phyloP scores from a whole-genome alignment of 2,329 filamentous ascomycete species.

The Calonectria pauciramosa region DNA sequence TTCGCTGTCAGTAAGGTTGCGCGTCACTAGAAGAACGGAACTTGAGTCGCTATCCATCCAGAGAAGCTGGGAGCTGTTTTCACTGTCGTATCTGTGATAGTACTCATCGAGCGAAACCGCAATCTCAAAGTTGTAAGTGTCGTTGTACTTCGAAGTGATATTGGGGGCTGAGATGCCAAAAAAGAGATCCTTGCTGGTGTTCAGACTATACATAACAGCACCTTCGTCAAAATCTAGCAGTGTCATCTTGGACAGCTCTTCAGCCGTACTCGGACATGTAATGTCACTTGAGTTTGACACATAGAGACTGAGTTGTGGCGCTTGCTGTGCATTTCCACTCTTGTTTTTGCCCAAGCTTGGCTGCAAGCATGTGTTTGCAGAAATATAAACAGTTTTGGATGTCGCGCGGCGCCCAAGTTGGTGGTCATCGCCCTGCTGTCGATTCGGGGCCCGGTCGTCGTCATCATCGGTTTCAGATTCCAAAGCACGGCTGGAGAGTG shows the following conservation, averaged over 20 bases:
- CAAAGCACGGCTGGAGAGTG: slow-evolving; percentile 39
- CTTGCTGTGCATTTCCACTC: background rate
- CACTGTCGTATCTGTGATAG: slow-evolving; percentile 74
- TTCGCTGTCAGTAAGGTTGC: slow-evolving; percentile 75
- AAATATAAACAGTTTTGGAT: slow-evolving; percentile 76
- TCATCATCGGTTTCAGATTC: slow-evolving; percentile 30
- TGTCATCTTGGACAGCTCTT: slow-evolving; percentile 38
- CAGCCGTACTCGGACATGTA: slow-evolving; percentile 46
- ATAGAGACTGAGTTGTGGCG: slow-evolving; percentile 84
- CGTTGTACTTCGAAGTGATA: slow-evolving; percentile 69
- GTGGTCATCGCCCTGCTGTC: background rate
- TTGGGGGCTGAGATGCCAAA: slow-evolving; percentile 82
- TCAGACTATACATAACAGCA: slow-evolving; percentile 75
- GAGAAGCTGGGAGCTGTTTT: slow-evolving; percentile 68
- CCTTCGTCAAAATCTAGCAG: slow-evolving; percentile 73
- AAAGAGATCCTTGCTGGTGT: slow-evolving; percentile 77
- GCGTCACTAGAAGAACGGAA: slow-evolving; percentile 83
- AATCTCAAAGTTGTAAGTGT: slow-evolving; percentile 84
- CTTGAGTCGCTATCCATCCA: slow-evolving; percentile 89
- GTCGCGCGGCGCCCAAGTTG: slow-evolving; percentile 48
- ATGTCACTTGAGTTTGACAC: slow-evolving; percentile 69
- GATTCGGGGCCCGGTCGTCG: background rate
- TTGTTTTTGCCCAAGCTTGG: slow-evolving; percentile 61
- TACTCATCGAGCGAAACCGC: slow-evolving; percentile 84
- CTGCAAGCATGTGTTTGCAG: slow-evolving; percentile 88